phyloP scores from a whole-genome alignment of 192 early-diverging fungal species.

The Haplosporangium gracile region DNA sequence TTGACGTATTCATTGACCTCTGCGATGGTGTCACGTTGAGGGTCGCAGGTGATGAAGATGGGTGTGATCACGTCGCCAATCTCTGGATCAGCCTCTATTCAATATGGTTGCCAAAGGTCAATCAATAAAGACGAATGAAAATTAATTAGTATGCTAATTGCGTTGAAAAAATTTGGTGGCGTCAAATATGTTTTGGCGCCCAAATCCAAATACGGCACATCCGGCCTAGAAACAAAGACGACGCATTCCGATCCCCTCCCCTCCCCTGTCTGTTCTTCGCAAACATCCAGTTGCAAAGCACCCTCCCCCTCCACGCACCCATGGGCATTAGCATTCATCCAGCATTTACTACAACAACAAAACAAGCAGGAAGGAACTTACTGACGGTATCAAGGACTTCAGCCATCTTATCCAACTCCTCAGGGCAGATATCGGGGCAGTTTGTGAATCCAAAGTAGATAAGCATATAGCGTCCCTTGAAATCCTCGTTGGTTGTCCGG shows the following conservation, averaged over 20 bases:
- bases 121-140: background rate
- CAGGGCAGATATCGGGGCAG: conserved; percentile 99
- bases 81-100: conserved; percentile 62
- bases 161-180: background rate
- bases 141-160: background rate
- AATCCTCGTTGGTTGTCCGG: conserved; percentile 79
- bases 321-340: background rate
- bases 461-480: conserved; percentile 87
- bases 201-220: background rate
- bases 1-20: conserved; percentile 82
- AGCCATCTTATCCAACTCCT: conserved; percentile 98
- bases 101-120: background rate
- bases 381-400: conserved; percentile 83
- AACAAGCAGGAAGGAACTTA: conserved; percentile 44
- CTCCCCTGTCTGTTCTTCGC: background rate
- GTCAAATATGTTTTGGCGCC: background rate
- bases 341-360: background rate
- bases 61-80: conserved; percentile 76
- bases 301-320: background rate
- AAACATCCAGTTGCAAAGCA: background rate
- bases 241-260: background rate
- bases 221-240: background rate
- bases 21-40: conserved; percentile 90
- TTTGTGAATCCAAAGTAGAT: conserved; percentile 99
- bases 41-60: conserved; percentile 98